Conservation (phyloP, 805 yeast genomes). For the Cyberlindnera americana region DNA sequence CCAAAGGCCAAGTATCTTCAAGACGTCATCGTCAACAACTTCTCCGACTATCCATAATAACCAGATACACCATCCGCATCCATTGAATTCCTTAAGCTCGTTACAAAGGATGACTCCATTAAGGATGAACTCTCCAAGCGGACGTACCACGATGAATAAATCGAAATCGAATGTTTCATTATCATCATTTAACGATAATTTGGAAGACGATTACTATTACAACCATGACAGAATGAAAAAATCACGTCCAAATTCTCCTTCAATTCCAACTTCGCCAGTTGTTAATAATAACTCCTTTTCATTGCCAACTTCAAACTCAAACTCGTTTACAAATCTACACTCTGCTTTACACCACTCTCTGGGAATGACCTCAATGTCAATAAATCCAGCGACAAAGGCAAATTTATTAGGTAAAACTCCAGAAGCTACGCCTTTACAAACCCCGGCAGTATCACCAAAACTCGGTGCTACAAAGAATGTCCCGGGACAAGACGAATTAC, state of each 20-base stretch:
- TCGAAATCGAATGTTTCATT: constrained; percentile 27
- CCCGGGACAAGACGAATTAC: constrained; percentile 20
- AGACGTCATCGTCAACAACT: constrained; percentile 17
- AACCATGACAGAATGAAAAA: constrained; percentile 31
- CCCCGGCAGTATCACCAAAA: constrained; percentile 26
- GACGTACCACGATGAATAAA: constrained; percentile 19
- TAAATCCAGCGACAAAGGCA: constrained; percentile 12
- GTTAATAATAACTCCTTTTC: constrained; percentile 14
- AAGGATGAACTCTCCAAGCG: constrained; percentile 27
- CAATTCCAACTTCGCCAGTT: constrained; percentile 23
- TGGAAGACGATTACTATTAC: constrained; percentile 39
- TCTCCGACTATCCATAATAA: constrained; percentile 21
- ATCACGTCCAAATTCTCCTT: constrained; percentile 38
- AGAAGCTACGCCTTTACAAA: constrained; percentile 28
- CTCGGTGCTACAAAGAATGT: constrained; percentile 10
- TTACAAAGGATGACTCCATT: constrained; percentile 64
- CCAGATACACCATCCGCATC: constrained; percentile 26
- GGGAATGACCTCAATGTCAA: constrained; percentile 19
- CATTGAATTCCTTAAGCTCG: constrained; percentile 42
- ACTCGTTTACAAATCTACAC: constrained; percentile 25
- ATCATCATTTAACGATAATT: constrained; percentile 31
- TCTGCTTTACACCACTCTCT: constrained; percentile 22
- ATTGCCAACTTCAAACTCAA: constrained; percentile 19
- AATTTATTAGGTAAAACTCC: constrained; percentile 28
- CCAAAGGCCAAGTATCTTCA: constrained; percentile 19